These are phyloP conservation scores for Sporisorium iseilematis-ciliati DNA, from an alignment of 1,284 basidiomycete species.

Conservation along the genomic window DNA sequence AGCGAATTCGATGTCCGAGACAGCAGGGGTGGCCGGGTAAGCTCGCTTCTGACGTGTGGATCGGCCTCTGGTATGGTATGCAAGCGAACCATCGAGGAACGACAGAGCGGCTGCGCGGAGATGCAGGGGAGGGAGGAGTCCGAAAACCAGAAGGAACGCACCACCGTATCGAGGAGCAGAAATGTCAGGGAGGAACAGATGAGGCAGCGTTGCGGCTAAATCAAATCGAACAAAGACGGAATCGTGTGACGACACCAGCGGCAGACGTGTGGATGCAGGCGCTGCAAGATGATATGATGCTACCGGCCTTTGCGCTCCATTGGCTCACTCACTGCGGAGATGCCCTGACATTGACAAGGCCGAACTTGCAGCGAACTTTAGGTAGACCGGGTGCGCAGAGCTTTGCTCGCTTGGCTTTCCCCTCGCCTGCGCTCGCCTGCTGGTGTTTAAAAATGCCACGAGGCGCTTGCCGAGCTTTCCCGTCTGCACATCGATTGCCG, in stretches of 20 bases:
- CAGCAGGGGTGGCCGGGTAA: background rate
- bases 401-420: constrained; percentile 1
- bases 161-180: too few relatives aligned
- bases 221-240: too few relatives aligned
- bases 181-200: too few relatives aligned
- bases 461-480: constrained; percentile 22
- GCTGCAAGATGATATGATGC: constrained; percentile 10
- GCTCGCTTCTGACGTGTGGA: constrained; percentile 2
- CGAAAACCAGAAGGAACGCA: too few relatives aligned
- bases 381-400: too few relatives aligned
- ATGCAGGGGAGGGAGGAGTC: background rate
- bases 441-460: constrained; percentile 11
- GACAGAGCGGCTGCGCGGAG: constrained; percentile 1
- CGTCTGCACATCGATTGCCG: constrained; percentile 6
- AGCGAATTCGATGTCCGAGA: background rate
- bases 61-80: too few relatives aligned
- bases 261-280: background rate
- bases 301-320: background rate
- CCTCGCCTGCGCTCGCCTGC: background rate
- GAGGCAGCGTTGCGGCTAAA: too few relatives aligned
- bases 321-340: background rate
- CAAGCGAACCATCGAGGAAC: background rate
- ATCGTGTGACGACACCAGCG: background rate
- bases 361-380: too few relatives aligned
- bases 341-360: background rate